Conservation (phyloP, 352 stramenopile species). For the Globisporangium middletonii region DNA sequence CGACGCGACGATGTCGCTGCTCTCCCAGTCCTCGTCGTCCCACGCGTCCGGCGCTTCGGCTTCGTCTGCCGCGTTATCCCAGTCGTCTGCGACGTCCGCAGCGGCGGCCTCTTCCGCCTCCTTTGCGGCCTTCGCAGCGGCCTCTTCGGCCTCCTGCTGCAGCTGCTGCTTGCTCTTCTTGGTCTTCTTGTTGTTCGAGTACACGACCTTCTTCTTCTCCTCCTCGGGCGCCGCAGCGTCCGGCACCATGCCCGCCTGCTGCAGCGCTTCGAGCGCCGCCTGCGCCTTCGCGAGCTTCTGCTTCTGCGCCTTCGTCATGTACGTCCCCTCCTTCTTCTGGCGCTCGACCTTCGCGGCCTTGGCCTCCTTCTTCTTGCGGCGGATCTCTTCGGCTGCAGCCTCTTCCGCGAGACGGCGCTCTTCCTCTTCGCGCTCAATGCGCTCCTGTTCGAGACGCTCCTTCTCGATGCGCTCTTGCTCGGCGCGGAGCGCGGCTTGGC, state of each 20-base stretch:
- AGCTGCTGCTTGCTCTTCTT: constrained; percentile 45
- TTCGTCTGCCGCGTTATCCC: constrained; percentile 47
- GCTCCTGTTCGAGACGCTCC: constrained; percentile 65
- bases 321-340: constrained; percentile 96
- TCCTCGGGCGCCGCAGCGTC: constrained; percentile 43
- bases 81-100: constrained; percentile 69
- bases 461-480: constrained; percentile 74
- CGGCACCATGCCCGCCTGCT: constrained; percentile 85
- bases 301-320: constrained; percentile 99
- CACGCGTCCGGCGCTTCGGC: constrained; percentile 67
- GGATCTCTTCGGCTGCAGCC: constrained; percentile 47
- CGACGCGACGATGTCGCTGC: constrained; percentile 66
- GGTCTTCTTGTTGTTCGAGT: constrained; percentile 87
- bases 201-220: constrained; percentile 90
- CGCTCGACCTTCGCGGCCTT: constrained; percentile 87
- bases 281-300: constrained; percentile 88
- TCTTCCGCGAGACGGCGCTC: constrained; percentile 40
- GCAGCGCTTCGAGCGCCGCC: constrained; percentile 89
- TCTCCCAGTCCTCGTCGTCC: constrained; percentile 84
- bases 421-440: constrained; percentile 63
- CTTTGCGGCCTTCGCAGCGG: constrained; percentile 21
- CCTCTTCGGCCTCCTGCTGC: constrained; percentile 25
- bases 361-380: constrained; percentile 79
- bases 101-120: constrained; percentile 36
- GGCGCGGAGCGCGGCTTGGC: constrained; percentile 59